Evolutionary conservation across 75 land plant species (phyloP).

Genomic region (Pinus taeda): DNA sequence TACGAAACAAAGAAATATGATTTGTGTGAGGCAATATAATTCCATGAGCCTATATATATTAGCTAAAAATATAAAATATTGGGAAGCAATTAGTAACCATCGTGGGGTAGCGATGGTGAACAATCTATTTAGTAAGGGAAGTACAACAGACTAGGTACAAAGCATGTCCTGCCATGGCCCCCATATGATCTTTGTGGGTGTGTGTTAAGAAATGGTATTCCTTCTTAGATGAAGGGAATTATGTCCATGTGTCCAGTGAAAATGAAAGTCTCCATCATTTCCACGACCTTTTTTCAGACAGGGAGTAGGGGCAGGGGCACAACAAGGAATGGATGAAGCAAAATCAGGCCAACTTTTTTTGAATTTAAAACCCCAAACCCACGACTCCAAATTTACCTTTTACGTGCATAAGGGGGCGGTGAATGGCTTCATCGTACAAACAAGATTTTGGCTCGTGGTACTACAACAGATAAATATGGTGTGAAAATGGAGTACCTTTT

Average conservation of each 20-base stretch:
- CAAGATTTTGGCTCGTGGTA: too few relatives aligned
- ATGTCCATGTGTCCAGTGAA: slow-evolving; percentile 68
- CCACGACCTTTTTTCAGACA: slow-evolving; percentile 8
- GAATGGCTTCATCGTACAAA: too few relatives aligned
- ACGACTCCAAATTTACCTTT: neutral
- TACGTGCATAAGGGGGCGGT: neutral
- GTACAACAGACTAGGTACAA: slow-evolving; percentile 62
- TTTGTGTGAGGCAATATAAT: neutral
- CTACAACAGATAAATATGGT: too few relatives aligned
- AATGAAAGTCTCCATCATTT: slow-evolving; percentile 46
- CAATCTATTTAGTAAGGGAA: slow-evolving; percentile 44
- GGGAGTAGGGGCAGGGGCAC: neutral
- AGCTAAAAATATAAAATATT: neutral
- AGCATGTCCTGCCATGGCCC: slow-evolving; percentile 25
- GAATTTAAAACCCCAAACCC: neutral
- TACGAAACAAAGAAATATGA: slow-evolving; percentile 12
- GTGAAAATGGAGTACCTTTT: too few relatives aligned
- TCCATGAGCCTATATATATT: neutral
- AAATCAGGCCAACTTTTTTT: neutral
- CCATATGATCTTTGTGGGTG: slow-evolving; percentile 84
- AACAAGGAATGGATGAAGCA: neutral
- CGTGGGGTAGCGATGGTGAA: slow-evolving; percentile 41
- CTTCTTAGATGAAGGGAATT: slow-evolving; percentile 29
- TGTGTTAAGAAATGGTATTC: slow-evolving; percentile 74
- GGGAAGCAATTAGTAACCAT: slow-evolving; percentile 4